A percentile compares a stretch with the other conserved stretches of the same genome.
Evolutionary conservation across 2,329 filamentous ascomycete species (phyloP).

Genomic region (Phaeosphaeriaceae sp.): DNA sequence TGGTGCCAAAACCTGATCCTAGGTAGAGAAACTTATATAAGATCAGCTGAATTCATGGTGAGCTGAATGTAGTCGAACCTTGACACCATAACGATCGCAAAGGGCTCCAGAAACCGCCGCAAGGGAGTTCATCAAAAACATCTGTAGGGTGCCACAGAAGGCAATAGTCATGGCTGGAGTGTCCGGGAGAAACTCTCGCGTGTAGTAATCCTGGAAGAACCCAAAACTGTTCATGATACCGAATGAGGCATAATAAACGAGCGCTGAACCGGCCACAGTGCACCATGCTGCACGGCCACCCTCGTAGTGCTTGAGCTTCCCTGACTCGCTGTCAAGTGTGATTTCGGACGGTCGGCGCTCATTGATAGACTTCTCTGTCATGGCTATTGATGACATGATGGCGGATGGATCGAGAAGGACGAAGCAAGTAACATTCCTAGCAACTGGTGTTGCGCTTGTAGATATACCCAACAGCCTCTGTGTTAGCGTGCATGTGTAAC

Average conservation of each 20-base stretch:
- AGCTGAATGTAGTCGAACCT: constrained; percentile 43
- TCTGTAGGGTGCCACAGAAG: constrained; percentile 53
- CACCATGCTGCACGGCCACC: constrained; percentile 36
- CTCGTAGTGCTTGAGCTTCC: constrained; percentile 25
- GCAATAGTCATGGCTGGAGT: constrained; percentile 47
- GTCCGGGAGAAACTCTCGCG: constrained; percentile 38
- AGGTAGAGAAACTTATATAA: constrained; percentile 35
- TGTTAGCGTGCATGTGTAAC: constrained; percentile 6
- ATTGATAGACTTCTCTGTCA: constrained; percentile 21
- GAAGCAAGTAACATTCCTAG: constrained; percentile 7
- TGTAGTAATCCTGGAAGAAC: constrained; percentile 56
- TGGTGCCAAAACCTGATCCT: constrained; percentile 31
- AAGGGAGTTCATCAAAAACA: constrained; percentile 57
- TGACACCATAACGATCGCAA: constrained; percentile 68
- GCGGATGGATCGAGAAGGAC: not conserved
- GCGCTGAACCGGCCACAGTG: constrained; percentile 45
- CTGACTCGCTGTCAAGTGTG: constrained; percentile 31
- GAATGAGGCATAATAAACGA: constrained; percentile 49
- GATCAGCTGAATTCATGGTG: not conserved
- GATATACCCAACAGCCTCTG: constrained; percentile 6
- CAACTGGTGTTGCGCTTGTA: constrained; percentile 3
- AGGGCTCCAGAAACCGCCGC: constrained; percentile 67
- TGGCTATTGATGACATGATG: constrained; percentile 10
- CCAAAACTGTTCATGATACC: constrained; percentile 53
- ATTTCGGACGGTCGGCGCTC: constrained; percentile 17